Percentiles rank a stretch among this genome's conserved stretches.
Evolutionary conservation across 345 rosid species (phyloP).

Genomic region (Dipteronia dyeriana): DNA sequence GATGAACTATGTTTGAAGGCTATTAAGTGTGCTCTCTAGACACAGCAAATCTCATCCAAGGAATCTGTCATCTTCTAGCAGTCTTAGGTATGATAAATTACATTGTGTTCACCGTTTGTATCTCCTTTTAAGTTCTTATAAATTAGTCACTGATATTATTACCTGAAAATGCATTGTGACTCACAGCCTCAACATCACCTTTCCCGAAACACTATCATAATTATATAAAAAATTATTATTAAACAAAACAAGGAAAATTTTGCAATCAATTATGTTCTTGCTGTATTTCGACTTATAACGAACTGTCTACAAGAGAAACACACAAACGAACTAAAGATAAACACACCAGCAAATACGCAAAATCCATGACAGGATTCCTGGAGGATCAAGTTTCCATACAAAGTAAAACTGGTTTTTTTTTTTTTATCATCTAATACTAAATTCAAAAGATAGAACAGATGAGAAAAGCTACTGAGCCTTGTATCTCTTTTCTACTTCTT

Average conservation of each 20-base stretch:
- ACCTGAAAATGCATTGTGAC: no score
- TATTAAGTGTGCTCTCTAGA: no score
- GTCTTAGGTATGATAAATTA: no score
- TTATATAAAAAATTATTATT: no score
- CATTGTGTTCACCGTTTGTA: no score
- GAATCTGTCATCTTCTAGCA: no score
- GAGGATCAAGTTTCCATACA: not conserved
- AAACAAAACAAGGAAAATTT: not conserved
- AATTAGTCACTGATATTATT: no score
- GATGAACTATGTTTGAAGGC: no score
- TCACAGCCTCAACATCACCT: no score
- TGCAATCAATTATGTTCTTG: not conserved
- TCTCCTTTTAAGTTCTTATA: no score
- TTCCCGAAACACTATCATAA: no score
- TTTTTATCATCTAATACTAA: slow-evolving; percentile 1
- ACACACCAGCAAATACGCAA: not conserved
- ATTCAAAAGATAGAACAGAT: not conserved
- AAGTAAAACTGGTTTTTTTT: not conserved
- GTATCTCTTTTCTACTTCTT: slow-evolving; percentile 75
- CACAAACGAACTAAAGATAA: not conserved
- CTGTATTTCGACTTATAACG: not conserved
- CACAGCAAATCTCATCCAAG: no score
- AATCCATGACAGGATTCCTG: not conserved
- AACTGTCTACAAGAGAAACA: not conserved
- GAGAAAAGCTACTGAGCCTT: slow-evolving; percentile 49